Evolutionary conservation across 306 rosid genomes (phyloP).

Genomic region (Fragaria nilgerrensis): DNA sequence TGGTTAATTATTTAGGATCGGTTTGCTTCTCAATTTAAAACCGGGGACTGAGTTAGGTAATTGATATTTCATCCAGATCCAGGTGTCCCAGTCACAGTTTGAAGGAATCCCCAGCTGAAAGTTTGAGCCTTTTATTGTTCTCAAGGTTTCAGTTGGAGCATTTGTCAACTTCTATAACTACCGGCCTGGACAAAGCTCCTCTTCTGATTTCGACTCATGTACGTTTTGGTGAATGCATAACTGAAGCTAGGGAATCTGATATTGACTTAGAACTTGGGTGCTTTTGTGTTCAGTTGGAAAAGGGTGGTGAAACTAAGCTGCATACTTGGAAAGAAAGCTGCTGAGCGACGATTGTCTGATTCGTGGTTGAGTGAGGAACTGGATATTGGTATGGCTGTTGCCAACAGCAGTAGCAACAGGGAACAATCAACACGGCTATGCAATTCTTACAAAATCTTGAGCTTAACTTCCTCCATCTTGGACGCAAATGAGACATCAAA

Average conservation of each 20-base stretch:
- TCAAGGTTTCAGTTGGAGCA: neutral
- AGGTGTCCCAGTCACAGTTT: constrained; percentile 24
- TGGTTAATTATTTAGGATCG: neutral
- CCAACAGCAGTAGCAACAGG: constrained; percentile 41
- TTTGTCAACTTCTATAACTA: constrained; percentile 20
- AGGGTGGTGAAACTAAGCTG: neutral
- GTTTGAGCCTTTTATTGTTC: constrained; percentile 17
- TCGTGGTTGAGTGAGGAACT: constrained; percentile 29
- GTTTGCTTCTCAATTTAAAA: neutral
- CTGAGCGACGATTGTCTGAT: constrained; percentile 23
- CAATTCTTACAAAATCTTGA: constrained; percentile 58
- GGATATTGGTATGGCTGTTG: constrained; percentile 70
- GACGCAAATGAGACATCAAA: constrained; percentile 47
- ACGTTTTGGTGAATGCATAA: constrained; percentile 19
- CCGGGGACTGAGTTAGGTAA: constrained; percentile 19
- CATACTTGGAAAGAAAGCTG: constrained; percentile 4
- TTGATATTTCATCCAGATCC: constrained; percentile 43
- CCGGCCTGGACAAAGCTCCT: constrained; percentile 14
- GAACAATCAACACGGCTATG: constrained; percentile 38
- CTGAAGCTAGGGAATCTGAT: constrained; percentile 16
- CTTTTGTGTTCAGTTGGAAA: constrained; percentile 4
- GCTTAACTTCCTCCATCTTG: constrained; percentile 58
- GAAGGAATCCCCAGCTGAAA: constrained; percentile 26
- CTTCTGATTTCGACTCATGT: constrained; percentile 28
- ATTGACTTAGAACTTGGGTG: constrained; percentile 16